These are phyloP conservation scores for Cercophora samala DNA, from an alignment of 495 filamentous ascomycete genomes.

Conservation along the genomic window DNA sequence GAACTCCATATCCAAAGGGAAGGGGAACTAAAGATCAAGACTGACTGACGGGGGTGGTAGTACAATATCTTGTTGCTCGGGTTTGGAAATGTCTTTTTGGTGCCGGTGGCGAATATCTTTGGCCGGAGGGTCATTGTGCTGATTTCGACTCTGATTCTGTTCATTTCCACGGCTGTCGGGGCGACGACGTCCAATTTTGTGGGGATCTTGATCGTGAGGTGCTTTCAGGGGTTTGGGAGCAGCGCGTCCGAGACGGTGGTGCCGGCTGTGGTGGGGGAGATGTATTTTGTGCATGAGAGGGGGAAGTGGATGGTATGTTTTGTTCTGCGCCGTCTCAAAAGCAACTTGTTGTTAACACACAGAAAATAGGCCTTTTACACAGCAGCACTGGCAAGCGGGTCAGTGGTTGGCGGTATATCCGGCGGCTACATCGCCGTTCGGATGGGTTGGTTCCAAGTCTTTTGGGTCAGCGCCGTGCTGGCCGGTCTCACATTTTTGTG, in stretches of 20 bases:
- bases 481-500: conserved; percentile 14
- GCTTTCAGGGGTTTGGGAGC: conserved; percentile 53
- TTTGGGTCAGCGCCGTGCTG: conserved; percentile 46
- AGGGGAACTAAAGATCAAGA: background rate
- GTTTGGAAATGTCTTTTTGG: conserved; percentile 44
- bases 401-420: conserved; percentile 45
- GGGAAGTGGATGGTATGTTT: conserved; percentile 45
- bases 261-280: conserved; percentile 52
- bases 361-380: conserved; percentile 53
- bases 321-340: background rate
- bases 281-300: conserved; percentile 52
- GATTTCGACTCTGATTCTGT: conserved; percentile 44
- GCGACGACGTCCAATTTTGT: conserved; percentile 42
- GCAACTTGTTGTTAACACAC: no score
- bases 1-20: background rate
- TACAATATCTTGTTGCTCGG: conserved; percentile 31
- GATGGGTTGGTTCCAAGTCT: conserved; percentile 45
- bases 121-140: conserved; percentile 55
- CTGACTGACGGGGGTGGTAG: conserved; percentile 14
- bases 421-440: conserved; percentile 48
- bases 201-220: conserved; percentile 44
- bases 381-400: conserved; percentile 49
- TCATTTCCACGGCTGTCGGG: conserved; percentile 48
- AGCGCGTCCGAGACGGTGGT: conserved; percentile 53
- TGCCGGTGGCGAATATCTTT: conserved; percentile 55